Conservation (phyloP, 1,284 basidiomycete species). For the Rhodotorula sp. region DNA sequence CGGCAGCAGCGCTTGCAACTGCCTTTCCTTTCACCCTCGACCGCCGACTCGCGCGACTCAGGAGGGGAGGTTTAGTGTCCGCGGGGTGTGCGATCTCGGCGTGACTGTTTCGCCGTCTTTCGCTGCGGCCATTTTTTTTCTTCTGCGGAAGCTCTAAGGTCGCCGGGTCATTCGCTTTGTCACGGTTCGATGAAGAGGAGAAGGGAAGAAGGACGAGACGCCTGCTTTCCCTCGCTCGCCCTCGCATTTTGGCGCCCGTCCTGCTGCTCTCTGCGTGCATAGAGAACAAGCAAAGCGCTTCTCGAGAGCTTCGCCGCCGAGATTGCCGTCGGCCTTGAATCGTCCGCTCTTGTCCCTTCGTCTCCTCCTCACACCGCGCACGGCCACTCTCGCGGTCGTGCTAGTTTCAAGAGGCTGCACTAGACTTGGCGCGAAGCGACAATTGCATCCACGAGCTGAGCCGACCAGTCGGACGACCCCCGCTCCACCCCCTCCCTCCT, state of each 20-base stretch:
- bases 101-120: too few relatives aligned
- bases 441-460: too few relatives aligned
- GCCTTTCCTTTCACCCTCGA: too few relatives aligned
- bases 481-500: too few relatives aligned
- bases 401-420: not conserved
- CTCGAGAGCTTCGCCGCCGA: not conserved
- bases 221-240: not conserved
- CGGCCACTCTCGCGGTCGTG: not conserved
- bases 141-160: too few relatives aligned
- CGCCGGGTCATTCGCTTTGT: too few relatives aligned
- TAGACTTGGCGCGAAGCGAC: not conserved
- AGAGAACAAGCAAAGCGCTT: not conserved
- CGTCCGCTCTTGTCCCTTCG: not conserved
- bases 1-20: too few relatives aligned
- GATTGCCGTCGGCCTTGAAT: not conserved
- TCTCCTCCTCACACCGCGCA: not conserved
- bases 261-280: not conserved
- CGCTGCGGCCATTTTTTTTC: too few relatives aligned
- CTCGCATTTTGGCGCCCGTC: not conserved
- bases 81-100: too few relatives aligned
- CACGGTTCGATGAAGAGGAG: not conserved
- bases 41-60: too few relatives aligned
- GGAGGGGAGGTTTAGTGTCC: too few relatives aligned
- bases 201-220: not conserved
- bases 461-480: too few relatives aligned